These are phyloP conservation scores for Clitocybe nebularis DNA, from an alignment of 1,284 basidiomycete species.

Conservation along the genomic window DNA sequence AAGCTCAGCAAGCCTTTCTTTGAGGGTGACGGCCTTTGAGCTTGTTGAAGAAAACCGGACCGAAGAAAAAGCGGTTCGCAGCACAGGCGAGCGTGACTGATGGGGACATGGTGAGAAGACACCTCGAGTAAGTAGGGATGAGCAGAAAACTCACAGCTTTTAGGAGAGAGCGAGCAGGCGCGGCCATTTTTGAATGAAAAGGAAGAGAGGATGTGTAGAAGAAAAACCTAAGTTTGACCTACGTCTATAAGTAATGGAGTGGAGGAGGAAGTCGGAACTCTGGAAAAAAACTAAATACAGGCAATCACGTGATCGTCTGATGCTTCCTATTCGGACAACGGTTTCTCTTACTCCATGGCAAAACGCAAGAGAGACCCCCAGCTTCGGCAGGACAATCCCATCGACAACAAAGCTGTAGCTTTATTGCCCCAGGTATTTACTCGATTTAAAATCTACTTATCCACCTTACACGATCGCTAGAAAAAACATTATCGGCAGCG, in stretches of 20 bases:
- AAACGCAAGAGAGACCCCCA: constrained; percentile 42
- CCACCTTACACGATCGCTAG: constrained; percentile 36
- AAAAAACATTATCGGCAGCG: constrained; percentile 97
- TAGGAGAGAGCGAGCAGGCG: constrained; percentile 36
- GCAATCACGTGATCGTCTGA: constrained; percentile 25
- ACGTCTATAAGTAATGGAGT: constrained; percentile 3
- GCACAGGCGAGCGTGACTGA: constrained; percentile 44
- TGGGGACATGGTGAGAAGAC: constrained; percentile 9
- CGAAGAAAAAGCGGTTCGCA: constrained; percentile 39
- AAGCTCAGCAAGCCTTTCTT: constrained; percentile 87
- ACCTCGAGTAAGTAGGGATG: constrained; percentile 19
- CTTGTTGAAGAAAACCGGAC: constrained; percentile 64
- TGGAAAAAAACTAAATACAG: constrained; percentile 14
- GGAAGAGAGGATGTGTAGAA: background rate
- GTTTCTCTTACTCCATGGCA: constrained; percentile 29
- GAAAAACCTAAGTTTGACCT: background rate
- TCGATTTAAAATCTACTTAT: background rate
- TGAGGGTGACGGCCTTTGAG: constrained; percentile 73
- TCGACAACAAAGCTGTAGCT: constrained; percentile 7
- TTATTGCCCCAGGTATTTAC: constrained; percentile 32
- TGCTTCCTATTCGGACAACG: background rate
- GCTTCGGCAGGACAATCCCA: constrained; percentile 11
- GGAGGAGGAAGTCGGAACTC: constrained; percentile 13
- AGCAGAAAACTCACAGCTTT: constrained; percentile 39
- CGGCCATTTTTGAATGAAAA: constrained; percentile 23